A percentile compares a stretch with the other conserved stretches of the same genome.
Evolutionary conservation across 371 early-diverging fungal genomes (phyloP).

Genomic region (Chytridiales sp.): DNA sequence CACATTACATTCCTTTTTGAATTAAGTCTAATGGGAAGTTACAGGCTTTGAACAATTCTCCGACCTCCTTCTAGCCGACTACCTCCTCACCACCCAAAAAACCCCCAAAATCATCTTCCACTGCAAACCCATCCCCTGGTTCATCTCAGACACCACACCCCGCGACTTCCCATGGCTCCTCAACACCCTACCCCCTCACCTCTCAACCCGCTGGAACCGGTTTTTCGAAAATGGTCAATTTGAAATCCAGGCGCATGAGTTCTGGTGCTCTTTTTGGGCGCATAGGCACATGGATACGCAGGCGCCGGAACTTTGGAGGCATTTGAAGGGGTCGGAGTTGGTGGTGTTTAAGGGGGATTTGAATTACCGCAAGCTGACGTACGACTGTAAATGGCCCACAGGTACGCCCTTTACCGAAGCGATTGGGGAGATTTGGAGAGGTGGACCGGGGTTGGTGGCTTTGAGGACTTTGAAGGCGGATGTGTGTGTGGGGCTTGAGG

Average conservation of each 20-base stretch:
- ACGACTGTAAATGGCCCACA: conserved; percentile 82
- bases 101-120: conserved; percentile 77
- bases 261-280: conserved; percentile 81
- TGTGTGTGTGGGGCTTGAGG: conserved; percentile 74
- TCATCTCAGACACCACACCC: conserved; percentile 81
- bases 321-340: conserved; percentile 55
- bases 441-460: conserved; percentile 39
- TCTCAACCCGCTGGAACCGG: too few relatives aligned
- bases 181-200: conserved; percentile 14
- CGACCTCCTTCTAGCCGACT: conserved; percentile 87
- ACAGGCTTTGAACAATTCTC: conserved; percentile 86
- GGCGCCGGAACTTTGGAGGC: conserved; percentile 64
- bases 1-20: background rate
- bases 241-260: too few relatives aligned
- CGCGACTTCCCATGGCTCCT: conserved; percentile 74
- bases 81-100: conserved; percentile 68
- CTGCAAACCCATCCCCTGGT: conserved; percentile 89
- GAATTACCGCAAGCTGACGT: conserved; percentile 91
- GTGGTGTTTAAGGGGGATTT: conserved; percentile 94
- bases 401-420: conserved; percentile 79
- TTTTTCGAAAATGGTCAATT: too few relatives aligned
- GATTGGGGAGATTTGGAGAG: conserved; percentile 65
- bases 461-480: conserved; percentile 90
- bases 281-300: conserved; percentile 57
- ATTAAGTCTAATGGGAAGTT: background rate